Evolutionary conservation across 306 rosid genomes (phyloP), one percentile per base, ranked within the genome.

Genomic region (Cicer pinnatifidum): DNA sequence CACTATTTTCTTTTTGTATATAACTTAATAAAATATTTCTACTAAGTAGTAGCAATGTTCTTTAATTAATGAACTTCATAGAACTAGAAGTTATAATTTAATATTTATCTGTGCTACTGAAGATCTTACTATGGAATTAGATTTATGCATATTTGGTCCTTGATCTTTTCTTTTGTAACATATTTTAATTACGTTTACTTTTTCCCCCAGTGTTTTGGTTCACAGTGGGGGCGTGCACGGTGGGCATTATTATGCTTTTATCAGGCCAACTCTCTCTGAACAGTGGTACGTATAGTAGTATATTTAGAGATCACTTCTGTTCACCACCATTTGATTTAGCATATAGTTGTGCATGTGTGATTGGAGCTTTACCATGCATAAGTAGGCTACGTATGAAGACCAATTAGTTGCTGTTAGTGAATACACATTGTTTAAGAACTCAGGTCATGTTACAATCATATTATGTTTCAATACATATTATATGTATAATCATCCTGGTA

Each of bases 151-250:
- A 40, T 75, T 54, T 81, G 28, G 41, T 79, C 43, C 10, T 52
- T 60, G 72, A 63, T 46, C 2, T 19, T 60, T 33, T 17, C 61
- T 39, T 64, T 13, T 28, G 51, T 71, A 76, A 70, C 58, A 59
- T 19, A 15, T 37, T 75, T 64, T 13, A 6, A 62, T 66, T 28
- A 28, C 0, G 3, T 28, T 28, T 58, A 10, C 8, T 17, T 56
- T 80, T 73, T 72, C 66, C 79, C 2, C 12, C 86, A 93, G 98
- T 84, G 98, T 93, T 47, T 84, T 93, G 89, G 98, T 93, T 68
- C 98, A 93, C 83, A 93, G 98, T 45, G 98, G 98, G 12, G 98
- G 98, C 20, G 98, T 90, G 81, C 97, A 93, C 70, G 98, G 98
- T 17, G 98, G 98, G 47, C 98, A 93, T 73, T 93, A 93, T 78